These are phyloP conservation scores for Stephania yunnanensis DNA, from an alignment of 164 flowering plant genomes.

Conservation along the genomic window DNA sequence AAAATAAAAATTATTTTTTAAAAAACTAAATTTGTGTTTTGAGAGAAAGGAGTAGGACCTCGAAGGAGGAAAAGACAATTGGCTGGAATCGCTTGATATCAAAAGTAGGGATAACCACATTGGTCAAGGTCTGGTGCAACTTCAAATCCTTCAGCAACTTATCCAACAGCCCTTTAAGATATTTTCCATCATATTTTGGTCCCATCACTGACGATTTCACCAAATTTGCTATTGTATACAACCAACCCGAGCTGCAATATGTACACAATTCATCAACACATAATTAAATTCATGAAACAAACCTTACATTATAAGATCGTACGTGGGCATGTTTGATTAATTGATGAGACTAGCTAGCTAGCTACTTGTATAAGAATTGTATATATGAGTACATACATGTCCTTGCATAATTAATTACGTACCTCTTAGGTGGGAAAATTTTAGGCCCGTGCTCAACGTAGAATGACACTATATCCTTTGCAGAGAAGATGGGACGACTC, in stretches of 20 bases:
- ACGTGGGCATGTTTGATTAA: too few species aligned
- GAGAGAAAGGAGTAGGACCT: slow-evolving; percentile 21
- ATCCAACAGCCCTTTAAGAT: slow-evolving; percentile 21
- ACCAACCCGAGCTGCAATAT: background rate
- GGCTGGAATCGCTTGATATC: slow-evolving; percentile 44
- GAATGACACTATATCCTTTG: slow-evolving; percentile 27
- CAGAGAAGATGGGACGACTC: slow-evolving; percentile 24
- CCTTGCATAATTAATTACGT: too few species aligned
- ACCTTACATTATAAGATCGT: too few species aligned
- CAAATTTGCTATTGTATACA: background rate
- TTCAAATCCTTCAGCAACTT: slow-evolving; percentile 18
- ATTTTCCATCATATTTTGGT: slow-evolving; percentile 34
- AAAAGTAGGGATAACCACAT: slow-evolving; percentile 40
- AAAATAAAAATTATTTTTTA: too few species aligned
- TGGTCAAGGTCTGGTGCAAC: slow-evolving; percentile 35
- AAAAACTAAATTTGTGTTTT: background rate
- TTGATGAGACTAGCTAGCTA: too few species aligned
- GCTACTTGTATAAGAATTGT: too few species aligned
- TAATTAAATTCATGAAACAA: too few species aligned
- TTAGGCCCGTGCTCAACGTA: slow-evolving; percentile 29
- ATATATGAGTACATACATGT: too few species aligned
- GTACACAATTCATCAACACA: too few species aligned
- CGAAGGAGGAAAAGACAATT: slow-evolving; percentile 30
- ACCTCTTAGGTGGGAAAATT: slow-evolving; percentile 26
- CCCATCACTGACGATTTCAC: background rate